Evolutionary conservation across 2,329 filamentous ascomycete genomes (phyloP).

Genomic region (Lizonia empirigonia): DNA sequence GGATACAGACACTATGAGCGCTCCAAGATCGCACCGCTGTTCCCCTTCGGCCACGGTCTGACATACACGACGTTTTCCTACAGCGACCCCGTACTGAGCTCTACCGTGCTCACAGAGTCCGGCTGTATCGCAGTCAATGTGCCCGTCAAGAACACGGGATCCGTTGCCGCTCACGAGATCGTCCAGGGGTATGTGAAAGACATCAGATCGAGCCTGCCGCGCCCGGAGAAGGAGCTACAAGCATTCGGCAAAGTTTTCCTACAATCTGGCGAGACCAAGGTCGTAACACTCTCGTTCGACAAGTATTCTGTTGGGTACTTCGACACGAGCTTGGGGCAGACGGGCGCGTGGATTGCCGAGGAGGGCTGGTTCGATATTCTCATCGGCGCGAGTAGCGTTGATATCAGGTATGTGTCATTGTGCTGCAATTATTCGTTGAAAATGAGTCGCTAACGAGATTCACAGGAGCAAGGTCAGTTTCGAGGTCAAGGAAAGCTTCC

Average conservation of each 20-base stretch:
- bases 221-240: constrained; percentile 73
- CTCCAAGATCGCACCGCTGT: constrained; percentile 63
- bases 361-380: constrained; percentile 66
- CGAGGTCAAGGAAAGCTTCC: constrained; percentile 67
- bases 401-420: constrained; percentile 62
- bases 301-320: constrained; percentile 64
- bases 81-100: constrained; percentile 61
- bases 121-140: constrained; percentile 55
- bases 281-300: constrained; percentile 44
- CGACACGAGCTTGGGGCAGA: constrained; percentile 58
- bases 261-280: constrained; percentile 46
- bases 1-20: constrained; percentile 77
- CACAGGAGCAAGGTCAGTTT: constrained; percentile 58
- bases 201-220: constrained; percentile 64
- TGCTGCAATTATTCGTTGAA: not conserved
- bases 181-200: constrained; percentile 73
- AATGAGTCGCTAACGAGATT: constrained; percentile 18
- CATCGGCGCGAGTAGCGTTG: constrained; percentile 65
- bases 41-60: constrained; percentile 79
- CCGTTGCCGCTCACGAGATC: constrained; percentile 64
- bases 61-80: constrained; percentile 77
- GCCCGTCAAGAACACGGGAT: constrained; percentile 63
- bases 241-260: constrained; percentile 62
- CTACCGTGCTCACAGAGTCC: constrained; percentile 54
- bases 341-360: constrained; percentile 67